phyloP scores from a whole-genome alignment of 805 yeast genomes.

The Kluyveromyces starmeri region DNA sequence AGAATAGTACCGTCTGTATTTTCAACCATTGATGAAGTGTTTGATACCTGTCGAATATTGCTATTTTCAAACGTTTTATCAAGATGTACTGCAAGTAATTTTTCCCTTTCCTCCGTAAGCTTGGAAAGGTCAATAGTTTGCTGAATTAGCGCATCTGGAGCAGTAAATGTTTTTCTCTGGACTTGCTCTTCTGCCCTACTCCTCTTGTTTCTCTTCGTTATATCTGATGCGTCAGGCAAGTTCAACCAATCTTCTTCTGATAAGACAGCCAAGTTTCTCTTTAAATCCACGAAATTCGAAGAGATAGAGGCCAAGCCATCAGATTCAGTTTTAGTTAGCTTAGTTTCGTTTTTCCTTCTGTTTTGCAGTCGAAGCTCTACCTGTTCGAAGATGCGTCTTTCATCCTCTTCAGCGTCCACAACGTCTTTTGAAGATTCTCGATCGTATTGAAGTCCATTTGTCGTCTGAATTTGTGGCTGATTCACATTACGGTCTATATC shows the following conservation, averaged over 20 bases:
- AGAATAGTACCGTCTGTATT: conserved; percentile 18
- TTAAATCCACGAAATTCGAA: conserved; percentile 59
- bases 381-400: conserved; percentile 56
- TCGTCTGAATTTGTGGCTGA: too few relatives aligned
- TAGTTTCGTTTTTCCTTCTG: conserved; percentile 17
- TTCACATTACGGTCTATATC: background rate
- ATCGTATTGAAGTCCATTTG: background rate
- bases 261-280: conserved; percentile 49
- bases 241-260: conserved; percentile 69
- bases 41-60: conserved; percentile 9
- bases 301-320: conserved; percentile 29
- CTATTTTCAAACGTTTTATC: conserved; percentile 30
- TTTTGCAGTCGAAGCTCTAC: conserved; percentile 49
- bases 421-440: background rate
- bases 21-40: conserved; percentile 34
- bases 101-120: conserved; percentile 56
- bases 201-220: conserved; percentile 73
- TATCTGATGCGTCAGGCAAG: conserved; percentile 82
- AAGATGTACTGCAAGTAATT: conserved; percentile 45
- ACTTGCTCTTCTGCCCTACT: conserved; percentile 51
- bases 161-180: conserved; percentile 67
- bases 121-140: conserved; percentile 37
- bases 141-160: conserved; percentile 61
- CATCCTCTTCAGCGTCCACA: conserved; percentile 54
- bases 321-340: conserved; percentile 8